phyloP scores from a whole-genome alignment of 2,329 filamentous ascomycete genomes.

The Niveomyces coronatus region DNA sequence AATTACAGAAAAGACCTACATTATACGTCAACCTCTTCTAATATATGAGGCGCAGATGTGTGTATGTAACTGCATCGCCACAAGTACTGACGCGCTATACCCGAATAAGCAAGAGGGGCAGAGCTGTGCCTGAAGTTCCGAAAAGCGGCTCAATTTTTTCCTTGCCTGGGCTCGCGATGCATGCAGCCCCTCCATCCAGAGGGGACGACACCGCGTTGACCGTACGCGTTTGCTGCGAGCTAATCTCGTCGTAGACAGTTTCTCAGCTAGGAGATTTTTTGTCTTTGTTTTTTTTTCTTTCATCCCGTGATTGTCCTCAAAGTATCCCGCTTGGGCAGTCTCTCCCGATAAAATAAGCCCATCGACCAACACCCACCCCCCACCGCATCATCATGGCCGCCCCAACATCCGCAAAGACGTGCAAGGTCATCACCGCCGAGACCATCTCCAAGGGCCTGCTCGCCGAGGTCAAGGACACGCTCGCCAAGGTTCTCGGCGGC shows the following conservation, averaged over 20 bases:
- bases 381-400: constrained; percentile 1
- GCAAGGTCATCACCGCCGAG: constrained; percentile 87
- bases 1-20: no score
- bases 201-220: neutral
- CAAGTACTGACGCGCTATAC: constrained; percentile 13
- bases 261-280: no score
- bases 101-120: constrained; percentile 23
- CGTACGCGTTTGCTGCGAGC: no score
- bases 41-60: no score
- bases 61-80: no score
- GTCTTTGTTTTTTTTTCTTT: no score
- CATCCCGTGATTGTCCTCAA: no score
- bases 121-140: neutral
- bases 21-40: no score
- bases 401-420: constrained; percentile 42
- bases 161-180: constrained; percentile 5
- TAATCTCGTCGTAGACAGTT: no score
- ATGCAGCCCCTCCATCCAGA: constrained; percentile 6
- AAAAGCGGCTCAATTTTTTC: constrained; percentile 16
- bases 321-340: no score
- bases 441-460: constrained; percentile 77
- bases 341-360: no score
- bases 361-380: neutral
- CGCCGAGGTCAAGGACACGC: constrained; percentile 63
- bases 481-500: constrained; percentile 57